phyloP scores from a whole-genome alignment of 1,284 basidiomycete species.

The Apiotrichum mycotoxinovorans region DNA sequence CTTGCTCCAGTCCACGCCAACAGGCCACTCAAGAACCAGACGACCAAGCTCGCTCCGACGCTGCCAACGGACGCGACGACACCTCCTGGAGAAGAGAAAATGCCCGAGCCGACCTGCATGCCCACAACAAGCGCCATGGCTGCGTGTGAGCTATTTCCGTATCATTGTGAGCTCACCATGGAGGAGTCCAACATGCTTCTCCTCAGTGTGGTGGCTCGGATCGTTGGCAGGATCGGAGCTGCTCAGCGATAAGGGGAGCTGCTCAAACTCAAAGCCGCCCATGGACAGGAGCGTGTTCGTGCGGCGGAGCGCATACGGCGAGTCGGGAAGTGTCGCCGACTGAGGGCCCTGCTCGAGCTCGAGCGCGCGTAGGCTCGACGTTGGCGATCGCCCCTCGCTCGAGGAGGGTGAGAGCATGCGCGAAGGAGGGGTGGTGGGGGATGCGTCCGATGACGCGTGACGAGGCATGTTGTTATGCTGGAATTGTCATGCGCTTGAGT shows the following conservation, averaged over 20 bases:
- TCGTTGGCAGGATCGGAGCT: slow-evolving; percentile 55
- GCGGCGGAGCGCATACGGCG: slow-evolving; percentile 6
- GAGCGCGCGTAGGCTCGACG: slow-evolving; percentile 69
- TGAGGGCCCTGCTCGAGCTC: slow-evolving; percentile 57
- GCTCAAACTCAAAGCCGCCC: slow-evolving; percentile 69
- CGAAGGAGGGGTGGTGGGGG: slow-evolving; percentile 6
- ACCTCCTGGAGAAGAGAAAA: slow-evolving; percentile 90
- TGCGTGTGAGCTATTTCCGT: slow-evolving; percentile 34
- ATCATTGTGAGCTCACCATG: slow-evolving; percentile 58
- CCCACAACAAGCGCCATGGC: slow-evolving; percentile 82
- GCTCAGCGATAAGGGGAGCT: slow-evolving; percentile 68
- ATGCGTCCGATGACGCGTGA: background rate
- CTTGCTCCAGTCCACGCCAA: slow-evolving; percentile 86
- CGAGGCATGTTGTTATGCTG: background rate
- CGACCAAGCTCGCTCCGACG: slow-evolving; percentile 73
- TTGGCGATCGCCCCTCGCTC: slow-evolving; percentile 53
- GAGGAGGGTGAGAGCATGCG: slow-evolving; percentile 42
- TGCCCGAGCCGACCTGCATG: slow-evolving; percentile 84
- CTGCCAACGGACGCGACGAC: slow-evolving; percentile 80
- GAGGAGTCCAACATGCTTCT: slow-evolving; percentile 71
- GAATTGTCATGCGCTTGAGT: background rate
- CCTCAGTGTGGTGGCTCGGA: slow-evolving; percentile 52
- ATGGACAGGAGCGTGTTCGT: slow-evolving; percentile 59
- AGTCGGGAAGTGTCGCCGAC: slow-evolving; percentile 38
- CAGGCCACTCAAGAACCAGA: slow-evolving; percentile 75